A percentile compares a stretch with the other conserved stretches of the same genome.
Evolutionary conservation across 2,329 filamentous ascomycete genomes (phyloP).

Genomic region (Parastagonospora nodorum): DNA sequence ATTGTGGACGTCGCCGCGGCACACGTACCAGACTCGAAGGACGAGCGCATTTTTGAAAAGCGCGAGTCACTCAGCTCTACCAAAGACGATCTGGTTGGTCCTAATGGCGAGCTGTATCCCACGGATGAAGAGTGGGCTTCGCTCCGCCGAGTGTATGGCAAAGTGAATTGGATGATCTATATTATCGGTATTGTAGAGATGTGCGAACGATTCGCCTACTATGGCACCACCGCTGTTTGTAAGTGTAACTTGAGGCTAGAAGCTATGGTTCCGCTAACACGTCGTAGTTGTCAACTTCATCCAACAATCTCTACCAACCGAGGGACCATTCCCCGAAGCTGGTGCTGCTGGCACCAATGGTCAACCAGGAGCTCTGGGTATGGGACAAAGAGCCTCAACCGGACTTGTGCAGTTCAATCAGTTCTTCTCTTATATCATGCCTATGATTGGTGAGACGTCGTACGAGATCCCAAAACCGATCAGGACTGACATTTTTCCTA

Average conservation of each 20-base stretch:
- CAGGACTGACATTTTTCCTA: constrained; percentile 52
- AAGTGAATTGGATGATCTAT: constrained; percentile 37
- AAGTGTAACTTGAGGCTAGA: neutral
- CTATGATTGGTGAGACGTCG: constrained; percentile 24
- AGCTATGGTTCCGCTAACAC: constrained; percentile 1
- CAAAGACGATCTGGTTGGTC: constrained; percentile 16
- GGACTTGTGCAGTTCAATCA: neutral
- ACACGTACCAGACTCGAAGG: constrained; percentile 9
- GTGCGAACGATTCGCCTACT: constrained; percentile 38
- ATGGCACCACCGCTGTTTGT: constrained; percentile 38
- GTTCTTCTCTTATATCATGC: constrained; percentile 22
- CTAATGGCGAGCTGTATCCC: constrained; percentile 33
- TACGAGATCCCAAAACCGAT: neutral
- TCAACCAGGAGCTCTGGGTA: constrained; percentile 35
- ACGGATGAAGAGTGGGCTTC: constrained; percentile 34
- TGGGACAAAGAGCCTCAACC: constrained; percentile 5
- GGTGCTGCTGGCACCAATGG: constrained; percentile 44
- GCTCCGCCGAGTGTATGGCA: constrained; percentile 38
- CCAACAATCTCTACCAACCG: constrained; percentile 53
- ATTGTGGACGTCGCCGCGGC: constrained; percentile 20
- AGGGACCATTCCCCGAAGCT: constrained; percentile 54
- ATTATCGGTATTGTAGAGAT: constrained; percentile 39
- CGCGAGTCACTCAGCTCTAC: constrained; percentile 4
- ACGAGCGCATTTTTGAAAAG: constrained; percentile 14
- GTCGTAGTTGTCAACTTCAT: constrained; percentile 38